A percentile compares a stretch with the other conserved stretches of the same genome.
Evolutionary conservation across 2,329 filamentous ascomycete genomes (phyloP).

Genomic region (Fusarium camptoceras): DNA sequence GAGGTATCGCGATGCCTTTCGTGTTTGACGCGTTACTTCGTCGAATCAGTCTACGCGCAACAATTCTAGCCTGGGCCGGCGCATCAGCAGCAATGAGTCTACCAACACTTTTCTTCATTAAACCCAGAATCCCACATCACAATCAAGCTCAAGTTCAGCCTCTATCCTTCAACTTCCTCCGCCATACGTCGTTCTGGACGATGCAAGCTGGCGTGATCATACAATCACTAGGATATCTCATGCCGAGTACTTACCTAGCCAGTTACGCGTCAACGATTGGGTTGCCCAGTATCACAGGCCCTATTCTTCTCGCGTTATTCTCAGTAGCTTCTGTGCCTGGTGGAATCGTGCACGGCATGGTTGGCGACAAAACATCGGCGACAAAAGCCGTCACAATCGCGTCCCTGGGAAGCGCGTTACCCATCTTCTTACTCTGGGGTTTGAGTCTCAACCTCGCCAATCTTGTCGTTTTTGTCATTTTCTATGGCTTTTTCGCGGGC

Average conservation of each 20-base stretch:
- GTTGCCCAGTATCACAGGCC: slow-evolving; percentile 59
- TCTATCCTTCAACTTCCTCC: slow-evolving; percentile 58
- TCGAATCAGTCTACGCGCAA: slow-evolving; percentile 56
- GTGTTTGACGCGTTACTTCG: slow-evolving; percentile 62
- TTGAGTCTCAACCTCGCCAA: slow-evolving; percentile 61
- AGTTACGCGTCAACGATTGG: slow-evolving; percentile 64
- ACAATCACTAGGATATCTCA: slow-evolving; percentile 69
- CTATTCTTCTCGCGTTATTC: slow-evolving; percentile 66
- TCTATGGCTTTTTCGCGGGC: slow-evolving; percentile 73
- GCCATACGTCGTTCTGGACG: slow-evolving; percentile 67
- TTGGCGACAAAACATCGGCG: slow-evolving; percentile 64
- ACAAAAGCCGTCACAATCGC: slow-evolving; percentile 66
- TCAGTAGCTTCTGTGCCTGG: slow-evolving; percentile 69
- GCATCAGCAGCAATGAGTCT: slow-evolving; percentile 52
- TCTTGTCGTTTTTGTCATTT: slow-evolving; percentile 68
- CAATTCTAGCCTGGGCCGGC: slow-evolving; percentile 58
- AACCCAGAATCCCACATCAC: slow-evolving; percentile 46
- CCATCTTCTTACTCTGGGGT: slow-evolving; percentile 71
- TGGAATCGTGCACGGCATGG: slow-evolving; percentile 65
- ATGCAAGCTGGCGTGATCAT: slow-evolving; percentile 66
- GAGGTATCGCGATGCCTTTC: slow-evolving; percentile 63
- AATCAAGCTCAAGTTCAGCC: slow-evolving; percentile 46
- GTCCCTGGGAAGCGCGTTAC: slow-evolving; percentile 64
- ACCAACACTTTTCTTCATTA: slow-evolving; percentile 55
- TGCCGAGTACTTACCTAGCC: slow-evolving; percentile 69